phyloP scores from a whole-genome alignment of 768 basidiomycete species.

The Boletus bicolor region DNA sequence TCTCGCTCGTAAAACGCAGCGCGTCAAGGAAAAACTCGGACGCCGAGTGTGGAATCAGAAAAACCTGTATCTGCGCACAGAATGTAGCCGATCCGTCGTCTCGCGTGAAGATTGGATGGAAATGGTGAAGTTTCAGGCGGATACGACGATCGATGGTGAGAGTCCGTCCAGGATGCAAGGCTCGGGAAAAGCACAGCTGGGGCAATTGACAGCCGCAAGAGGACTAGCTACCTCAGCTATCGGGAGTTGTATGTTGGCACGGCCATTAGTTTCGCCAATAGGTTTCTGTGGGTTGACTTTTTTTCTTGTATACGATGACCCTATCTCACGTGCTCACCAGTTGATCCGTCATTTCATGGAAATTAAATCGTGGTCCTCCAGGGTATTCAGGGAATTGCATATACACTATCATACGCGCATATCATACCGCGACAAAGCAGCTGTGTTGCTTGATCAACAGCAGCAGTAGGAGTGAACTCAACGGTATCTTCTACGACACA shows the following conservation, averaged over 20 bases:
- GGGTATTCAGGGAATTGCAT: constrained; percentile 2
- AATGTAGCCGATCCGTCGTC: constrained; percentile 33
- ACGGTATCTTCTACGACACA: neutral
- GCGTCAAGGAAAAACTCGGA: constrained; percentile 73
- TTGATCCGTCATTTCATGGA: constrained; percentile 24
- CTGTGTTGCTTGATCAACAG: neutral
- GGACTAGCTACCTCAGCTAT: constrained; percentile 6
- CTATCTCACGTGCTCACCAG: constrained; percentile 12
- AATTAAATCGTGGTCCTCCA: constrained; percentile 3
- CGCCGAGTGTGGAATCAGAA: constrained; percentile 68
- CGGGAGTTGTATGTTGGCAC: neutral
- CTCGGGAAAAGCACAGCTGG: neutral
- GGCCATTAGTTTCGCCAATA: constrained; percentile 11
- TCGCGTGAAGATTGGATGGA: constrained; percentile 46
- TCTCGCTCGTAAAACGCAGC: constrained; percentile 50
- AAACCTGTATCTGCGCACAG: constrained; percentile 49
- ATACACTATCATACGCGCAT: neutral
- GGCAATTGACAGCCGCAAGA: neutral
- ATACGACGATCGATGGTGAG: neutral
- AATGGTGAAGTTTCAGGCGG: constrained; percentile 45
- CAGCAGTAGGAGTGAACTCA: neutral
- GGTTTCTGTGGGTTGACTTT: constrained; percentile 22
- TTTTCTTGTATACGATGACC: neutral
- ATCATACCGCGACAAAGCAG: neutral
- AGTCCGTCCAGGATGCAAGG: neutral